Base-by-base conservation (phyloP, 1,139 yeast species). In the Arxiozyma telluris region DNA sequence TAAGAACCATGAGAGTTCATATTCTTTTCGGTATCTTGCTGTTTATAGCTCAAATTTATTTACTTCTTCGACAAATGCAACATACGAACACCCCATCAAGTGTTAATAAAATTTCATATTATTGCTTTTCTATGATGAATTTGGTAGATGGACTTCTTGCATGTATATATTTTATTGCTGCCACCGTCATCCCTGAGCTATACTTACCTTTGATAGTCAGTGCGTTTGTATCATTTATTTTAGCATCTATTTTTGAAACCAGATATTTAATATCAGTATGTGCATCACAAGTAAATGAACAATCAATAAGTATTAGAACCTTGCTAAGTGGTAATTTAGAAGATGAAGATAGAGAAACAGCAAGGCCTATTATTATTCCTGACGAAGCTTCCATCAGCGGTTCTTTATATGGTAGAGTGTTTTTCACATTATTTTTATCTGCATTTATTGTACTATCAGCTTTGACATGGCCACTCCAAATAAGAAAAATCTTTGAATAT, bases 71-170 rank as follows among this genome's bases (percentile, higher is more conserved):
- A 52, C 96, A 90, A 67, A 84, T 87, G 81, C 79, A 81, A 55
- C 72, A 74, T 41, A 79, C 88, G 1, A 81, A 78, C 59, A 87
- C 96, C 0, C 96, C 96, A 0, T 89, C 96, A 0, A 83, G 86
- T 11, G 77, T 87, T 47, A 81, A 84, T 44, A 75, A 87, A 57
- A 77, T 90, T 38, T 82, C 89, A 17, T 82, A 81, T 58, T 84
- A 83, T 75, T 70, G 84, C 0, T 70, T 83, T 22, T 75, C 79
- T 17, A 67, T 80, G 57, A 76, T 82, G 69, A 77, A 82, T 53
- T 62, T 82, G 50, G 76, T 79, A 18, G 97, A 90, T 68, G 87
- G 93, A 0, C 73, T 87, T 2, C 65, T 85, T 45, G 81, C 87
- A 34, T 75, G 87, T 67, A 67, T 82, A 30, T 79, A 84, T 50